Percentiles rank a stretch among this genome's conserved stretches.
Evolutionary conservation across 2,329 filamentous ascomycete species (phyloP).

Genomic region (Trichophaea hybrida): DNA sequence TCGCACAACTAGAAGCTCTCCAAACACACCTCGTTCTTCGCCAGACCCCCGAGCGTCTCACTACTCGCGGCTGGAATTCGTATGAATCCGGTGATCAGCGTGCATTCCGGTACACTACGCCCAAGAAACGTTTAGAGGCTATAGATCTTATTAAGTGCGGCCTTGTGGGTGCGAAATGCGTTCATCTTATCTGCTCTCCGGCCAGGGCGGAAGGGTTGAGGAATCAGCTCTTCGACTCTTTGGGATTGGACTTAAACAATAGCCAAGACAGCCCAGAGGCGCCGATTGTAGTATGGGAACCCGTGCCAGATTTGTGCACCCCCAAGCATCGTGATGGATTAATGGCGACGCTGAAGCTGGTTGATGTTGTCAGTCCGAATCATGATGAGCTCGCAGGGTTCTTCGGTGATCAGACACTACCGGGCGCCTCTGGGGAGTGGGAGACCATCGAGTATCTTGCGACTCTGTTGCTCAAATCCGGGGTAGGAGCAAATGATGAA

Average conservation of each 20-base stretch:
- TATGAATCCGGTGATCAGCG: constrained; percentile 58
- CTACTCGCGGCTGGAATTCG: constrained; percentile 68
- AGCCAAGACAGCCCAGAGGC: background rate
- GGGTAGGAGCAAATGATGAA: constrained; percentile 28
- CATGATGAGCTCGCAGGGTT: constrained; percentile 76
- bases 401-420: constrained; percentile 41
- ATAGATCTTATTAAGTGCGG: constrained; percentile 45
- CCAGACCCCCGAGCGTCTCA: constrained; percentile 50
- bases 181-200: constrained; percentile 26
- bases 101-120: constrained; percentile 76
- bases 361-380: constrained; percentile 61
- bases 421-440: background rate
- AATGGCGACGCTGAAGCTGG: constrained; percentile 36
- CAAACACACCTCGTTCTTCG: constrained; percentile 58
- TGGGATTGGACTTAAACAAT: no score
- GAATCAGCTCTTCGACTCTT: constrained; percentile 7
- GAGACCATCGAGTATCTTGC: constrained; percentile 27
- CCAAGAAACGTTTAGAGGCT: constrained; percentile 67
- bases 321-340: constrained; percentile 44
- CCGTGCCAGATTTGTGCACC: constrained; percentile 74
- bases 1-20: constrained; percentile 55
- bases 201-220: constrained; percentile 16
- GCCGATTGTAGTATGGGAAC: constrained; percentile 77
- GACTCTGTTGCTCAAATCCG: constrained; percentile 29
- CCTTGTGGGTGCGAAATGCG: constrained; percentile 9